Conservation (phyloP, 306 rosid species). For the Begonia peltatifolia region DNA sequence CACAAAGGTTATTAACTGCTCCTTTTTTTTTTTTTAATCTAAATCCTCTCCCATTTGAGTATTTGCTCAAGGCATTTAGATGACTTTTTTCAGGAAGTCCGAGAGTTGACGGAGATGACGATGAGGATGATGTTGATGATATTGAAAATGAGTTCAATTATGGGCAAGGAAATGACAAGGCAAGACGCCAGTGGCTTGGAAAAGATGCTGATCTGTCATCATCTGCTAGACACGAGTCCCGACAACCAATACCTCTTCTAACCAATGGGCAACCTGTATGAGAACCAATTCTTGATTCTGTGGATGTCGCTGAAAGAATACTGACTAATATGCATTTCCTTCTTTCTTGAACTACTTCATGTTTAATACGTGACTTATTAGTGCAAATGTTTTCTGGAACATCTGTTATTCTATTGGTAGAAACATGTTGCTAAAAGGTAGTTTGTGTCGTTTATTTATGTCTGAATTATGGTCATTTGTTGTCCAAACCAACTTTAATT, state of each 20-base stretch:
- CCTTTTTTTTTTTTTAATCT: no score
- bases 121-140: slow-evolving; percentile 83
- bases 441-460: no score
- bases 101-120: slow-evolving; percentile 93
- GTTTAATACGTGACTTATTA: no score
- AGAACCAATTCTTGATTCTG: neutral
- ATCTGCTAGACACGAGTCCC: slow-evolving; percentile 81
- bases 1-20: slow-evolving; percentile 43
- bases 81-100: slow-evolving; percentile 58
- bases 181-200: slow-evolving; percentile 62
- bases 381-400: no score
- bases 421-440: no score
- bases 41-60: neutral
- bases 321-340: no score
- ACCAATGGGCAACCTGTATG: slow-evolving; percentile 72
- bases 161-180: slow-evolving; percentile 36
- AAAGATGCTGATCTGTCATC: slow-evolving; percentile 75
- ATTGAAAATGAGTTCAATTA: slow-evolving; percentile 78
- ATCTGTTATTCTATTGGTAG: no score
- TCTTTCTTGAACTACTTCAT: no score
- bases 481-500: no score
- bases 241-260: slow-evolving; percentile 77
- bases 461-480: no score
- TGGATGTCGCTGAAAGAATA: no score
- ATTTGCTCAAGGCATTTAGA: neutral